Evolutionary conservation across 345 rosid species (phyloP).

Genomic region (Populus pruinosa): DNA sequence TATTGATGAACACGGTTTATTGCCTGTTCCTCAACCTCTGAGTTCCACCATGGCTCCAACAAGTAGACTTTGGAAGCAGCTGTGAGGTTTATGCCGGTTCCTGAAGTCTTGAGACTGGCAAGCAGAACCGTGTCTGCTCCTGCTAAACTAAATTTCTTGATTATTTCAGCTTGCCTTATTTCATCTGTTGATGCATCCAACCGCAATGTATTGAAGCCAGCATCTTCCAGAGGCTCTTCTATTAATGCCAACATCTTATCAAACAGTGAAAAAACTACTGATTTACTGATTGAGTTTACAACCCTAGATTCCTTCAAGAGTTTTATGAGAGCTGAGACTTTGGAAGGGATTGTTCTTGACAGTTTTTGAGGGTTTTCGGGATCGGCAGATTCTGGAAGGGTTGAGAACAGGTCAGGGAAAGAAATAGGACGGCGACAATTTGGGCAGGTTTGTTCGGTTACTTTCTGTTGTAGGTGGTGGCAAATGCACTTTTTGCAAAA

Average conservation of each 20-base stretch:
- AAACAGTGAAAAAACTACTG: slow-evolving; percentile 83
- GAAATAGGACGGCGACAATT: slow-evolving; percentile 68
- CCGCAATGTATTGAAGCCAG: slow-evolving; percentile 67
- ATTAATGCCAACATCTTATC: slow-evolving; percentile 61
- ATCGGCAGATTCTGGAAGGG: slow-evolving; percentile 49
- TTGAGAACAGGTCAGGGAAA: slow-evolving; percentile 62
- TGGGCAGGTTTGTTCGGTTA: slow-evolving; percentile 53
- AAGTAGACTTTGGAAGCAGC: slow-evolving; percentile 73
- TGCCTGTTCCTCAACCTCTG: slow-evolving; percentile 84
- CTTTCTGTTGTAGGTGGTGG: slow-evolving; percentile 30
- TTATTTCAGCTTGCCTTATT: slow-evolving; percentile 55
- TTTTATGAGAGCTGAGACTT: slow-evolving; percentile 48
- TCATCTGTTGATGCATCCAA: slow-evolving; percentile 78
- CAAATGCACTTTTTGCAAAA: slow-evolving; percentile 37
- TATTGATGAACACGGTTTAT: slow-evolving; percentile 85
- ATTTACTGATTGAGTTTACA: slow-evolving; percentile 47
- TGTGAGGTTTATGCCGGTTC: slow-evolving; percentile 74
- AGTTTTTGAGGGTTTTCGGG: slow-evolving; percentile 20
- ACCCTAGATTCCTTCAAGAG: slow-evolving; percentile 49
- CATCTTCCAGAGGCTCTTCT: slow-evolving; percentile 60
- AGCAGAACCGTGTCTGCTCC: slow-evolving; percentile 53
- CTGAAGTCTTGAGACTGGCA: slow-evolving; percentile 77
- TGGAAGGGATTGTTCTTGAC: slow-evolving; percentile 44
- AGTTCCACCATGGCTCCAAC: slow-evolving; percentile 96
- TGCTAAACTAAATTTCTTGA: slow-evolving; percentile 48